A percentile compares a stretch with the other conserved stretches of the same genome.
These are phyloP conservation scores for Sporothrix humicola DNA, from an alignment of 2,329 filamentous ascomycete species.

Conservation along the genomic window DNA sequence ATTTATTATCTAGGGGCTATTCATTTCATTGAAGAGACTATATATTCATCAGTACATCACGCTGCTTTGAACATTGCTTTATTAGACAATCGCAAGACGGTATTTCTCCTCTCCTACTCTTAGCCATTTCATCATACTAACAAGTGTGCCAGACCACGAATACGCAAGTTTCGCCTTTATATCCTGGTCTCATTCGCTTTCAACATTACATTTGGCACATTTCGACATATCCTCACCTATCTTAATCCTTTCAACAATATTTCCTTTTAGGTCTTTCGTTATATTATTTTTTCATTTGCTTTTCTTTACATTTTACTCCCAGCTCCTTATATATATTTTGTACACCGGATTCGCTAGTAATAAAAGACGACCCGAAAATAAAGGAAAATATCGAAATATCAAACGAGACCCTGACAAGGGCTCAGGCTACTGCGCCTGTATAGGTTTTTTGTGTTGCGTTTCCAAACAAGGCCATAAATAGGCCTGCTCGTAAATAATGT, in stretches of 20 bases:
- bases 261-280: background rate
- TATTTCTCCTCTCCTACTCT: too few relatives aligned
- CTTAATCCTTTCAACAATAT: background rate
- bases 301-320: background rate
- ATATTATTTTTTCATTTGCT: background rate
- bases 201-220: too few relatives aligned
- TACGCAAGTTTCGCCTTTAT: too few relatives aligned
- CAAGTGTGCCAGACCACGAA: too few relatives aligned
- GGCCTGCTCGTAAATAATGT: background rate
- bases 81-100: too few relatives aligned
- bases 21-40: too few relatives aligned
- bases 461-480: background rate
- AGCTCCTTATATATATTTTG: constrained; percentile 8
- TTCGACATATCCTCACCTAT: too few relatives aligned
- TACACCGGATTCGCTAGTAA: constrained; percentile 16
- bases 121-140: too few relatives aligned
- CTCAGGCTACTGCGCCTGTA: background rate
- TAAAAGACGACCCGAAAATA: background rate
- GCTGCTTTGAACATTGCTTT: too few relatives aligned
- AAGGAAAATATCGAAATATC: background rate
- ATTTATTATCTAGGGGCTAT: background rate
- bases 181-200: too few relatives aligned
- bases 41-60: too few relatives aligned
- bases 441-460: background rate
- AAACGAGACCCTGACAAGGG: background rate